Conservation (phyloP, 2,329 filamentous ascomycete genomes). For the Pyricularia pennisetigena region DNA sequence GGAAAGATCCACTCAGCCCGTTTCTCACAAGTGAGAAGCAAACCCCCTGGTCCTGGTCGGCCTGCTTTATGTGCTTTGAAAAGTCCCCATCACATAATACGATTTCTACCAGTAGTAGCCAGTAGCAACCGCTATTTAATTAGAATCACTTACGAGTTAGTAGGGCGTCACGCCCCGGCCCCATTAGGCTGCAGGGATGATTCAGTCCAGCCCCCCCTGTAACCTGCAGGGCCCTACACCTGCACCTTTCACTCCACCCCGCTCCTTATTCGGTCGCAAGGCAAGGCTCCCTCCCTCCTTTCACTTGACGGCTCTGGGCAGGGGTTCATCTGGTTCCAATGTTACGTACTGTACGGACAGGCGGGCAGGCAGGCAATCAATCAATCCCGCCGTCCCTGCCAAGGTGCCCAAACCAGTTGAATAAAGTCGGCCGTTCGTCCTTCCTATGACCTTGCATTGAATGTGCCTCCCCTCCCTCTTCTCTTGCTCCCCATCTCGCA, state of each 20-base stretch:
- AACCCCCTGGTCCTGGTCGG: background rate
- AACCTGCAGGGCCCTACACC: background rate
- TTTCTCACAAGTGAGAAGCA: background rate
- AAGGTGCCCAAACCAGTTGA: background rate
- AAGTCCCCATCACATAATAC: background rate
- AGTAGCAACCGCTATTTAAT: background rate
- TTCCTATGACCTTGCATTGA: background rate
- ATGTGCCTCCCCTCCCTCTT: background rate
- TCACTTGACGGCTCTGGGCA: background rate
- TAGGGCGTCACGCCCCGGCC: background rate
- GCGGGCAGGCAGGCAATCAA: background rate
- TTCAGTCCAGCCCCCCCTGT: background rate
- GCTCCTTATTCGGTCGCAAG: background rate
- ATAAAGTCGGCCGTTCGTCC: background rate
- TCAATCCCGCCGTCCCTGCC: background rate
- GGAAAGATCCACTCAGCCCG: background rate
- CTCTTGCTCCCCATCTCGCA: background rate
- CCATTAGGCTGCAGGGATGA: background rate
- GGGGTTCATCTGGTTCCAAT: background rate
- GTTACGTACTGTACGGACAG: background rate
- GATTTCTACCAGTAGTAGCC: background rate
- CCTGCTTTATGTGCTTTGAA: background rate
- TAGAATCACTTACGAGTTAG: background rate
- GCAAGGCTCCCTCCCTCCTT: background rate
- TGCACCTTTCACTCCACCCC: background rate